Evolutionary conservation across 2,329 filamentous ascomycete genomes (phyloP), one percentile per base, ranked within the genome.

Genomic region (Aspergillus felis): DNA sequence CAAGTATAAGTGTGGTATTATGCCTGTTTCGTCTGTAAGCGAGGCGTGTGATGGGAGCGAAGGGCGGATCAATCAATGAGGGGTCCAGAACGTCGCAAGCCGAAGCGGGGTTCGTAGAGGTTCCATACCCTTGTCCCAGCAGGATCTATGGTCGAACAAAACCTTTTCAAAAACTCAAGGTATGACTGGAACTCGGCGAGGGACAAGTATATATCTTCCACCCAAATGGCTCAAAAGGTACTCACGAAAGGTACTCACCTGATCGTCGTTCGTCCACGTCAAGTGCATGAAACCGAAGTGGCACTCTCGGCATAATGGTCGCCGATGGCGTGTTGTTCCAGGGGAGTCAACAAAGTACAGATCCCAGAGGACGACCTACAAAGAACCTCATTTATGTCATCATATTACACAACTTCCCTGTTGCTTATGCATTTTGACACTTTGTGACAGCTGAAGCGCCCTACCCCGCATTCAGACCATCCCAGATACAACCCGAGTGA

Each of bases 231-330:
- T 29, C 35, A 44, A 24, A 50, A 41, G 28, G 44, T 17, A 50
- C 24, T 32, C 29, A 22, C 52, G 24, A 24, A 50, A 41, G 28
- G 28, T 17, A 50, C 24, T 32, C 29, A 22, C 52, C 49, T 32
- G 29, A 46, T 48, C 27, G 27, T 48, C 48, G 24, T 32, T 3
- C n/a, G 5, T 41, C 44, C 52, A 46, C 47, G 35, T 22, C n/a
- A 22, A 51, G 29, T 24, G 28, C 14, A 41, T 20, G 24, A 24
- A 48, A 49, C 24, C 44, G 24, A 22, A 17, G 32, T 38, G 32
- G 14, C 14, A 17, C 32, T 17, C 9, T 54, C 52, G 52, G 52
- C 41, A n/a, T 35, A 54, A 54, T 54, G 52, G 20, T 27, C 52
- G 32, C 52, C 42, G 52, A 54, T 54, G 41, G 41, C 38, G 42